A percentile compares a stretch with the other conserved stretches of the same genome.
phyloP scores from a whole-genome alignment of 2,329 filamentous ascomycete genomes.

The Alternaria sp. region DNA sequence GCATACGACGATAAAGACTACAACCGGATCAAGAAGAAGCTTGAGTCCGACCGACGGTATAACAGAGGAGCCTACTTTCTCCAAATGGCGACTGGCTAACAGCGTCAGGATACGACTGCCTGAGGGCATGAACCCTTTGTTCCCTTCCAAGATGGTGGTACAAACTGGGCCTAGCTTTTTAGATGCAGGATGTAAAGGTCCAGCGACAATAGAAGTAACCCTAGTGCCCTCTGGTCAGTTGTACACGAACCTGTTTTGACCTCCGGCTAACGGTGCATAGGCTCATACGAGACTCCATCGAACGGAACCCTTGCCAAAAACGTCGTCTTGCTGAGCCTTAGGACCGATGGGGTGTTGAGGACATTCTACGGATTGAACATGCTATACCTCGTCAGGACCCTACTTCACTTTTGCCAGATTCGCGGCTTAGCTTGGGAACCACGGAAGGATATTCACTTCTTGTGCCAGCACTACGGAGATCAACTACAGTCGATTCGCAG shows the following conservation, averaged over 20 bases:
- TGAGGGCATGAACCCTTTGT: slow-evolving; percentile 41
- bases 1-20: slow-evolving; percentile 46
- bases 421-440: slow-evolving; percentile 42
- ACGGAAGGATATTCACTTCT: slow-evolving; percentile 37
- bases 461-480: slow-evolving; percentile 38
- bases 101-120: slow-evolving; percentile 34
- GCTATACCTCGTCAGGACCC: slow-evolving; percentile 37
- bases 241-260: not conserved
- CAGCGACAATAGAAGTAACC: slow-evolving; percentile 41
- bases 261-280: slow-evolving; percentile 24
- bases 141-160: slow-evolving; percentile 41
- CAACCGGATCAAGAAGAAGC: slow-evolving; percentile 35
- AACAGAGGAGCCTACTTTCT: not conserved
- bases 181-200: slow-evolving; percentile 36
- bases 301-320: slow-evolving; percentile 35
- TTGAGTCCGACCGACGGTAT: slow-evolving; percentile 41
- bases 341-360: slow-evolving; percentile 29
- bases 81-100: slow-evolving; percentile 19
- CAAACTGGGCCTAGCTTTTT: slow-evolving; percentile 44
- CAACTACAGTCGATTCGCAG: slow-evolving; percentile 34
- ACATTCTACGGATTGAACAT: slow-evolving; percentile 44
- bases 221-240: slow-evolving; percentile 41
- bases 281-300: slow-evolving; percentile 37
- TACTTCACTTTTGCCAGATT: slow-evolving; percentile 36
- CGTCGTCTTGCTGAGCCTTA: slow-evolving; percentile 37